These are phyloP conservation scores for Didymella keratinophila DNA, from an alignment of 2,329 filamentous ascomycete species.

Conservation along the genomic window DNA sequence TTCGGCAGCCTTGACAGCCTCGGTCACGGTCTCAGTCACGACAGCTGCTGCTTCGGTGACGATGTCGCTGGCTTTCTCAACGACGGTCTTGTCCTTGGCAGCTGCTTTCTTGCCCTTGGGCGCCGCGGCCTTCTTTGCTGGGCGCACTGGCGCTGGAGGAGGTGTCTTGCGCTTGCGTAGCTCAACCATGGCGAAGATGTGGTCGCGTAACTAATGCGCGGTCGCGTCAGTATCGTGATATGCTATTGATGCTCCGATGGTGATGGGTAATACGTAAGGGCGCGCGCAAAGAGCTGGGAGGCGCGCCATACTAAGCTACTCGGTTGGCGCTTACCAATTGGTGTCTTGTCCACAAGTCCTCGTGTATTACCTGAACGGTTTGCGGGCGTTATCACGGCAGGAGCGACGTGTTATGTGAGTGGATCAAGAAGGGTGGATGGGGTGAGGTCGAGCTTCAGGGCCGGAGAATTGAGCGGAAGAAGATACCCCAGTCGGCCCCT, in stretches of 20 bases:
- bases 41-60: conserved; percentile 43
- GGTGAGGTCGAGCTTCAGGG: conserved; percentile 7
- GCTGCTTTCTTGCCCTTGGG: conserved; percentile 48
- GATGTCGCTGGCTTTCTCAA: conserved; percentile 45
- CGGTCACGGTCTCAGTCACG: conserved; percentile 41
- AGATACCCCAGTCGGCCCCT: conserved; percentile 35
- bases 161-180: conserved; percentile 69
- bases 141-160: conserved; percentile 57
- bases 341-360: conserved; percentile 12
- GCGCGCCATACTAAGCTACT: conserved; percentile 6
- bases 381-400: conserved; percentile 7
- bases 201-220: conserved; percentile 36
- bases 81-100: conserved; percentile 40
- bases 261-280: conserved; percentile 13
- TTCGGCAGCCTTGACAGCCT: conserved; percentile 46
- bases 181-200: conserved; percentile 59
- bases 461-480: neutral
- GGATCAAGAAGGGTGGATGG: conserved; percentile 2
- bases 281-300: conserved; percentile 12
- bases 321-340: conserved; percentile 17
- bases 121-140: conserved; percentile 56
- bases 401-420: conserved; percentile 7
- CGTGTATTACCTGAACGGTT: conserved; percentile 9
- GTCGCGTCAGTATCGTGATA: conserved; percentile 36
- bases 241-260: conserved; percentile 12